Conservation (phyloP, 176 grass and related monocot species). For the Calamus simplicifolius region DNA sequence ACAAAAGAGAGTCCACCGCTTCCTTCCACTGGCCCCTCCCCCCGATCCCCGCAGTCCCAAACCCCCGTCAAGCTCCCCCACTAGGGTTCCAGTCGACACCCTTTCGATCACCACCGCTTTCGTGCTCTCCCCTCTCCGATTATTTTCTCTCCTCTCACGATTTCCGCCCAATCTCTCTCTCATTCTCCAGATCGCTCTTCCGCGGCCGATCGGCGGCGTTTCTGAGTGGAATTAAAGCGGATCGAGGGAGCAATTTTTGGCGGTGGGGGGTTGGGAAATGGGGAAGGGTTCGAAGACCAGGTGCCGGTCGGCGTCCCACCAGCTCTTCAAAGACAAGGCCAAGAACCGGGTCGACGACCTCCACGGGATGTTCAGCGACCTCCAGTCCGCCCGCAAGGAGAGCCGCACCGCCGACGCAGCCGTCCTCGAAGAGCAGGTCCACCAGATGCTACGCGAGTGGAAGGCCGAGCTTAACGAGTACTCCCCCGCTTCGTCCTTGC, state of each 20-base stretch:
- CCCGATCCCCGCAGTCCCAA: neutral
- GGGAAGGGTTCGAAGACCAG: slow-evolving; percentile 26
- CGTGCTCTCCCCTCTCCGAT: neutral
- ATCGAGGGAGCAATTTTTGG: too few relatives aligned
- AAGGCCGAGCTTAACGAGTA: slow-evolving; percentile 67
- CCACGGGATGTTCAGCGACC: slow-evolving; percentile 76
- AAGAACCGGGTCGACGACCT: slow-evolving; percentile 86
- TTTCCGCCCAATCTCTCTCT: neutral
- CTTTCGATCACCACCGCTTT: too few relatives aligned
- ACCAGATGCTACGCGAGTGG: slow-evolving; percentile 95
- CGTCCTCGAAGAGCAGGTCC: slow-evolving; percentile 77
- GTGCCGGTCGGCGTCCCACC: slow-evolving; percentile 46
- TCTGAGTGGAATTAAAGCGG: too few relatives aligned
- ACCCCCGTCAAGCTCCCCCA: neutral
- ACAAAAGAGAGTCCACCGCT: neutral
- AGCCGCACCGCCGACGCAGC: slow-evolving; percentile 71
- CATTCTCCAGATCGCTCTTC: too few relatives aligned
- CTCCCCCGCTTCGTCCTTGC: slow-evolving; percentile 75
- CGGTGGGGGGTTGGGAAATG: neutral
- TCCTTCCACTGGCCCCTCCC: neutral
- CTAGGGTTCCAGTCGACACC: neutral
- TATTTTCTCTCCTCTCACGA: neutral
- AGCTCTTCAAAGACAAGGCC: slow-evolving; percentile 74
- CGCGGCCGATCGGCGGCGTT: too few relatives aligned
- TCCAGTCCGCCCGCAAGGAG: slow-evolving; percentile 80